Evolutionary conservation across 2,329 filamentous ascomycete genomes (phyloP), one percentile per base, ranked within the genome.

Genomic region (Paramyrothecium roridum): DNA sequence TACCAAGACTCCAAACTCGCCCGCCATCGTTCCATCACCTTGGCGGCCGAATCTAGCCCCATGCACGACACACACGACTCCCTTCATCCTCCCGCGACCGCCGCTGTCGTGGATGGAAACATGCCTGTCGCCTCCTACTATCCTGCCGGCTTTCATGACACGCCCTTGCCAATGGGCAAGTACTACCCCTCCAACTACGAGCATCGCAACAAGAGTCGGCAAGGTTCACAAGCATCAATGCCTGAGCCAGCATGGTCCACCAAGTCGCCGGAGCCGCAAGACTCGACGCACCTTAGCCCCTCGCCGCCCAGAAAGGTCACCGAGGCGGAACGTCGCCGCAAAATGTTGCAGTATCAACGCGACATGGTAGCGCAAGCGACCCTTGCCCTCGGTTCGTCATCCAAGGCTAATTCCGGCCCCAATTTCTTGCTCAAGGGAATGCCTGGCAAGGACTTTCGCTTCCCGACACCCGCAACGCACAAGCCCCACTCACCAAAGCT

Each of bases 131-230:
- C 80, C 10, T 80, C 80, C 2, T 83, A 82, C 57, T 71, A 79
- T 33, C 79, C 80, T 8, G 76, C 75, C 23, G 80, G 80, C 2
- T 71, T 77, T 40, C 75, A 79, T 51, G 76, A 77, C 40, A 74
- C 68, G 37, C 68, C 75, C 3, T 68, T 84, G 33, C 80, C 83
- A 0, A 73, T 84, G 69, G 84, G 84, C 22, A 86, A 86, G 68
- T 87, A 86, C 62, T 85, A 86, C 56, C 84, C 84, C 1, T 79
- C 81, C 23, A 86, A 86, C 67, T 86, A 84, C 61, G 80, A 84
- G 60, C 73, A 71, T 26, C 66, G 73, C 51, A 71, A 68, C 51
- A 59, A 58, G 30, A 40, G n/a, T 20, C 59, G 59, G 8, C 59
- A 65, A 21, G 50, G 63, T 40, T 60, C 56, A n/a, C 46, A 60